Base-by-base conservation (phyloP, 169 alveolate genomes). In the Theileria equi region DNA sequence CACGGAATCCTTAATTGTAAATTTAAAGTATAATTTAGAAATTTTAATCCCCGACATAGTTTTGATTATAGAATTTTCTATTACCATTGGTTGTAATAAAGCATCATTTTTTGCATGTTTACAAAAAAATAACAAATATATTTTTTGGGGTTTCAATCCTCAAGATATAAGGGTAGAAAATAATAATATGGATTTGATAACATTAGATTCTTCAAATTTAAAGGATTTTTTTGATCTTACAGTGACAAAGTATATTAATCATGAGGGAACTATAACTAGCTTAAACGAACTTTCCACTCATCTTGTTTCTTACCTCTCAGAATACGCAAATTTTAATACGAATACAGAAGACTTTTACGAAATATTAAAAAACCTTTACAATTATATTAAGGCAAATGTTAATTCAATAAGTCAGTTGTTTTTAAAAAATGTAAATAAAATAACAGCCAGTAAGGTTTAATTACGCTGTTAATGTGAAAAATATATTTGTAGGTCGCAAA, bases 401-500 rank as follows among this genome's bases (percentile, higher is more conserved):
- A 35, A 53, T 44, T 44, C 36, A 28, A 28, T 1, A n/a, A n/a
- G n/a, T n/a, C n/a, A n/a, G n/a, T n/a, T n/a, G n/a, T n/a, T n/a
- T 44, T 44, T 19, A 44, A 44, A 5, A 44, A 44, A 44, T 44
- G 21, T 38, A 38, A 13, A 11, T 38, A 38, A 38, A 38, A 38
- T 38, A 38, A 38, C 45, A 38, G 11, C 11, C 11, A 38, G 11
- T 13, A 11, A 38, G 11, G 11, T 13, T 11, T 38, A 38, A 38
- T 38, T 38, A 35, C 32, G 8, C 17, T 17, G 19, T 53, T 53
- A 53, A 48, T 23, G 13, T 53, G 50, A 31, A 38, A 19, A 23
- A 63, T 67, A 45, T 52, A 60, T n/a, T n/a, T n/a, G n/a, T n/a
- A n/a, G n/a, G n/a, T n/a, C n/a, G 26, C 49, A 60, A 31, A 71